Evolutionary conservation across 768 basidiomycete genomes (phyloP).

Genomic region (Coprinellus micaceus): DNA sequence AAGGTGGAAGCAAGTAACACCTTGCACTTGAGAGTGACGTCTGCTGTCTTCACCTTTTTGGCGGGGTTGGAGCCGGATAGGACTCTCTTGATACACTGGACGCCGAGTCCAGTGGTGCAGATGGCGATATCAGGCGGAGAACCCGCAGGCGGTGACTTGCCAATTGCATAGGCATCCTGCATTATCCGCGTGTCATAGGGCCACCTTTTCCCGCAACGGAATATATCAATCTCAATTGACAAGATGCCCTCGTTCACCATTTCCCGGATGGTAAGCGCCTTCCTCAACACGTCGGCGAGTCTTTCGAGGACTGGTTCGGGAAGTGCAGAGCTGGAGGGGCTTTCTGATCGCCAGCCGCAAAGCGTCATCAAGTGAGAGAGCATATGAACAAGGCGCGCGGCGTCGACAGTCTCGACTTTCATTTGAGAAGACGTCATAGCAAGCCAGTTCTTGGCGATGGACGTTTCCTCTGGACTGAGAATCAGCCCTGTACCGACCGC

Average conservation of each 20-base stretch:
- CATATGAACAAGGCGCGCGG: background rate
- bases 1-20: too few species aligned
- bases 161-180: background rate
- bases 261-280: background rate
- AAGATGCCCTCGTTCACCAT: background rate
- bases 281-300: background rate
- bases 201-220: background rate
- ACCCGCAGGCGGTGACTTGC: background rate
- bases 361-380: background rate
- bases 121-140: background rate
- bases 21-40: background rate
- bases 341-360: background rate
- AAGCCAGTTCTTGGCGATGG: slow-evolving; percentile 4
- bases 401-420: background rate
- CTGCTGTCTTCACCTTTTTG: background rate
- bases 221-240: background rate
- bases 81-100: background rate
- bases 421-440: background rate
- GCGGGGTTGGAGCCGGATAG: background rate
- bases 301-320: background rate
- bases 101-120: background rate
- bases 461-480: background rate
- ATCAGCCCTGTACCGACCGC: background rate
- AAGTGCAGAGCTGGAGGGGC: background rate
- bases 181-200: background rate